A percentile compares a stretch with the other conserved stretches of the same genome.
These are phyloP conservation scores for Phytophthora hybrid DNA, from an alignment of 352 stramenopile genomes.

Conservation along the genomic window DNA sequence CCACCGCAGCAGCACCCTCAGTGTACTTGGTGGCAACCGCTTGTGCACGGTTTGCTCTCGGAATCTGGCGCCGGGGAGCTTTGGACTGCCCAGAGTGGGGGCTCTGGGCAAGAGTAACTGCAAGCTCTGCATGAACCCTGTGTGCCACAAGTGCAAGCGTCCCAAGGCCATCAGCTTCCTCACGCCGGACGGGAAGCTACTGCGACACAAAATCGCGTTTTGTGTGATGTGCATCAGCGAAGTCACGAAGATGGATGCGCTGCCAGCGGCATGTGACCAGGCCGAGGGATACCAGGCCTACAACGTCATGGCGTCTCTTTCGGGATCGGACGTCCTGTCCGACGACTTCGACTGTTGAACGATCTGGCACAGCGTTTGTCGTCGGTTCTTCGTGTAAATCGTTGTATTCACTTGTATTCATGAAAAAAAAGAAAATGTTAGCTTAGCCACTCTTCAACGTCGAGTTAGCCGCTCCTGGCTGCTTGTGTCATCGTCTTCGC, in stretches of 20 bases:
- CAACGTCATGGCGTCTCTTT: slow-evolving; percentile 46
- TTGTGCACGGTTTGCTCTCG: slow-evolving; percentile 38
- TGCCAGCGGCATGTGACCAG: slow-evolving; percentile 35
- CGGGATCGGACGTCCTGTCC: slow-evolving; percentile 39
- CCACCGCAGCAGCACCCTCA: slow-evolving; percentile 25
- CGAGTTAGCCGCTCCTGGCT: no score
- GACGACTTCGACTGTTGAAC: slow-evolving; percentile 24
- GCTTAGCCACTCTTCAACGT: no score
- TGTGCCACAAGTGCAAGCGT: slow-evolving; percentile 45
- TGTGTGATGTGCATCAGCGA: slow-evolving; percentile 51
- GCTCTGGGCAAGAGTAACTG: slow-evolving; percentile 38
- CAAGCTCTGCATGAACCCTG: slow-evolving; percentile 42
- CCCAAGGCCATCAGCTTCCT: slow-evolving; percentile 45
- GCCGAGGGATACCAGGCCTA: slow-evolving; percentile 44
- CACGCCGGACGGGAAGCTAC: slow-evolving; percentile 33
- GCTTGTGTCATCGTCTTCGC: no score
- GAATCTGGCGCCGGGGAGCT: slow-evolving; percentile 24
- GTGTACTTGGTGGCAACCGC: not conserved
- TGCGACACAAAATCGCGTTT: slow-evolving; percentile 47
- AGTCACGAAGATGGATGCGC: slow-evolving; percentile 44
- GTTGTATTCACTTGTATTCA: no score
- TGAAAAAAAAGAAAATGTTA: no score
- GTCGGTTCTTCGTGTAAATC: not conserved
- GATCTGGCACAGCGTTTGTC: not conserved
- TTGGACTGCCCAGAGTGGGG: slow-evolving; percentile 26